Conservation (phyloP, 2,329 filamentous ascomycete genomes). For the Fusarium sp. region DNA sequence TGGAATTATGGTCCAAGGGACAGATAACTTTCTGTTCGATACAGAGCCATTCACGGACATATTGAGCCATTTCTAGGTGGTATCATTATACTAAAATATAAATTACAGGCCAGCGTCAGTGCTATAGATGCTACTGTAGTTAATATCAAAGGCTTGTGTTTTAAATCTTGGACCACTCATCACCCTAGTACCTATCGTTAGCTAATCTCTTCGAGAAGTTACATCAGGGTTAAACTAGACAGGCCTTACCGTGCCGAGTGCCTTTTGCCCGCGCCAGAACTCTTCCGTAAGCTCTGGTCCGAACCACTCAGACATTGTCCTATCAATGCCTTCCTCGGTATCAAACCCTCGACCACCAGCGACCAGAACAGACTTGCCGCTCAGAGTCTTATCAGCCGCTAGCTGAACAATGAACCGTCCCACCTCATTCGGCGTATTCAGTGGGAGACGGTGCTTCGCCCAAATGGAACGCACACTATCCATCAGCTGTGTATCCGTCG, state of each 20-base stretch:
- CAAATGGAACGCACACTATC: not conserved
- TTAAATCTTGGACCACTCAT: not conserved
- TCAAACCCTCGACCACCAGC: not conserved
- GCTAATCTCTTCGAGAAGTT: rapidly evolving
- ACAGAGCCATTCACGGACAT: not conserved
- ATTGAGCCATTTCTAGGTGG: not conserved
- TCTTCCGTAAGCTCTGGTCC: not conserved
- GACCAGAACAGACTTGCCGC: not conserved
- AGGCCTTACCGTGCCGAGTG: not conserved
- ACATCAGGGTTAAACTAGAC: rapidly evolving
- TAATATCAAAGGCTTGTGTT: not conserved
- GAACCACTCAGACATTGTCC: not conserved
- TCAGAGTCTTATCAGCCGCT: not conserved
- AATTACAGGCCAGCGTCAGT: not conserved
- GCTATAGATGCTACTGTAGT: not conserved
- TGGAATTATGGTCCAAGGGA: not conserved
- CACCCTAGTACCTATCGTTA: not conserved
- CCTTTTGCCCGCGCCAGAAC: not conserved
- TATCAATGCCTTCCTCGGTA: not conserved
- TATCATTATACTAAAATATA: not conserved
- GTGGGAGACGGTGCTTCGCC: not conserved
- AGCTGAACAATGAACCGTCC: not conserved
- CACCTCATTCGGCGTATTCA: not conserved
- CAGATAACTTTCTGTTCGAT: constrained; percentile 6
- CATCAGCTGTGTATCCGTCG: not conserved